Conservation (phyloP, 352 stramenopile species). For the Phytophthora crassamura region DNA sequence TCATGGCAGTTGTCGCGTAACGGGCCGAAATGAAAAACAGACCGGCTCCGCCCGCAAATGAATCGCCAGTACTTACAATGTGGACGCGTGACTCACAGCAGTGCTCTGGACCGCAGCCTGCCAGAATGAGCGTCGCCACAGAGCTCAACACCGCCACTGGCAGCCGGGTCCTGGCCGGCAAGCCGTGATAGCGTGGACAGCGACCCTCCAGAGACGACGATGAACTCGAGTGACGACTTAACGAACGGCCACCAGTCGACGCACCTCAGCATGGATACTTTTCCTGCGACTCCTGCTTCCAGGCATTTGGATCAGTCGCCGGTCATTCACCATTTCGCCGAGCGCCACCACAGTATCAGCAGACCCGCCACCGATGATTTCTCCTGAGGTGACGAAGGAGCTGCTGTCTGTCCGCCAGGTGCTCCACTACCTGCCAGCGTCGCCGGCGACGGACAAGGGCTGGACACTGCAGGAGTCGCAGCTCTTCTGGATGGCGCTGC, state of each 20-base stretch:
- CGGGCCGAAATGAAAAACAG: neutral
- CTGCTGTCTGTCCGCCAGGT: conserved; percentile 22
- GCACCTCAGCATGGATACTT: conserved; percentile 2
- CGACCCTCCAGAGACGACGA: conserved; percentile 1
- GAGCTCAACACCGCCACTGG: no score
- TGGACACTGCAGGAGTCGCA: conserved; percentile 37
- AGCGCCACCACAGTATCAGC: neutral
- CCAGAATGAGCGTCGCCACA: neutral
- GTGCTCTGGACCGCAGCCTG: conserved; percentile 2
- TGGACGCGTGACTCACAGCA: neutral
- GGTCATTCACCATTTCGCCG: conserved; percentile 11
- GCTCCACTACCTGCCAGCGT: conserved; percentile 21
- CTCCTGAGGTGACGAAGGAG: conserved; percentile 26
- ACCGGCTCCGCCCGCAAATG: neutral
- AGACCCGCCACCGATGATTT: conserved; percentile 20
- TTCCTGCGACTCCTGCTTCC: neutral
- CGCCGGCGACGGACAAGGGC: conserved; percentile 25
- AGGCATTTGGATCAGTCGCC: no score
- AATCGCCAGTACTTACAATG: neutral
- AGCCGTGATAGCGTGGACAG: conserved; percentile 6
- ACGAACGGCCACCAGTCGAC: neutral
- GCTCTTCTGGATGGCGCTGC: conserved; percentile 42
- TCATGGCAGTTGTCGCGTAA: neutral
- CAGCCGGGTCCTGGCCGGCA: neutral
- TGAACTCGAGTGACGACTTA: neutral